A percentile compares a stretch with the other conserved stretches of the same genome.
These are phyloP conservation scores for Kappamyces sp. DNA, from an alignment of 192 early-diverging fungal genomes.

Conservation along the genomic window DNA sequence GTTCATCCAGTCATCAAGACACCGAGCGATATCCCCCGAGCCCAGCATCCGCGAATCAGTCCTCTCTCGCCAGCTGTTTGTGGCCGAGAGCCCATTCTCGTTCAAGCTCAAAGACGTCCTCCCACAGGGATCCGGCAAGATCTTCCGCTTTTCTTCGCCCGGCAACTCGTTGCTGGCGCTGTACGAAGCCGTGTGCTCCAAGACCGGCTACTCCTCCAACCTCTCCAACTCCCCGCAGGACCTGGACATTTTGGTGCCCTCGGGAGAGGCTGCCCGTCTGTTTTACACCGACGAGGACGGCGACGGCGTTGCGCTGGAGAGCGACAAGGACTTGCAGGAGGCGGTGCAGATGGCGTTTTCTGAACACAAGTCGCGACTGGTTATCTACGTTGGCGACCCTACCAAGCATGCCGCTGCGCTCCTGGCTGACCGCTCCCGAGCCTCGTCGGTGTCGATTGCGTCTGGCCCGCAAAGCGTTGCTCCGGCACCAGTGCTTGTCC, in stretches of 20 bases:
- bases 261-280: constrained; percentile 8
- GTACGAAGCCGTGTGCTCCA: constrained; percentile 15
- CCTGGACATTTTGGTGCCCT: constrained; percentile 2
- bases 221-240: not conserved
- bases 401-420: constrained; percentile 1
- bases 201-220: constrained; percentile 13
- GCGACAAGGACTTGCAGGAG: constrained; percentile 78
- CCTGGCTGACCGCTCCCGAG: too few relatives aligned
- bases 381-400: constrained; percentile 47
- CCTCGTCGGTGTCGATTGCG: too few relatives aligned
- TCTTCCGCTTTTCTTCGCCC: constrained; percentile 33
- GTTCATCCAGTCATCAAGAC: constrained; percentile 9
- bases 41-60: constrained; percentile 1
- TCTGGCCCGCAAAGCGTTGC: too few relatives aligned
- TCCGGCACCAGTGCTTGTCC: not conserved
- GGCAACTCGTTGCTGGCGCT: constrained; percentile 20
- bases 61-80: not conserved
- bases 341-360: constrained; percentile 75
- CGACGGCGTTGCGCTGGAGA: constrained; percentile 77
- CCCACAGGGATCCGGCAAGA: constrained; percentile 15
- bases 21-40: constrained; percentile 4
- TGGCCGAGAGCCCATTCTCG: constrained; percentile 26
- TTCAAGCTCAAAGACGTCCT: constrained; percentile 43
- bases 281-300: constrained; percentile 90
- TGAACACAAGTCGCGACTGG: constrained; percentile 66